phyloP scores from a whole-genome alignment of 140 eudicot species.

The Cichorium intybus region DNA sequence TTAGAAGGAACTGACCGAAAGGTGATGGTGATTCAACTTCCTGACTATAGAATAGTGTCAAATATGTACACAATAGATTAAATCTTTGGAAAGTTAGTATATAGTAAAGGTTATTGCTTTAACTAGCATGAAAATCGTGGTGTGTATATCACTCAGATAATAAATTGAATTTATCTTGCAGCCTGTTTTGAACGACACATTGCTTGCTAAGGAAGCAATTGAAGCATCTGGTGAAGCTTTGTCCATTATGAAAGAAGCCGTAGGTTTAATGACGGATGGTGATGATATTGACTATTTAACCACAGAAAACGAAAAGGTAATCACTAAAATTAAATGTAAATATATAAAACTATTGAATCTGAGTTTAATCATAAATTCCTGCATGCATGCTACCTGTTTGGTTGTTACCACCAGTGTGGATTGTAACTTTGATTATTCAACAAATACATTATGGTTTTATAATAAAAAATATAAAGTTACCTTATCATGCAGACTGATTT shows the following conservation, averaged over 20 bases:
- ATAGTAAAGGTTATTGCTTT: background rate
- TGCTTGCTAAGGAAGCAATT: conserved; percentile 57
- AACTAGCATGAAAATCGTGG: background rate
- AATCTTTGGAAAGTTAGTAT: conserved; percentile 3
- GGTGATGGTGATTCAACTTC: conserved; percentile 49
- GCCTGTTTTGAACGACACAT: conserved; percentile 32
- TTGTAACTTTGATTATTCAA: background rate
- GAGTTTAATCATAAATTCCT: background rate
- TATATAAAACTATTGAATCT: background rate
- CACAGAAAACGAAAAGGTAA: conserved; percentile 43
- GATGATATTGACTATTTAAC: conserved; percentile 49
- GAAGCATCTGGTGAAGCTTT: conserved; percentile 69
- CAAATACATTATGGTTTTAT: background rate
- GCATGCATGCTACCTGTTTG: background rate
- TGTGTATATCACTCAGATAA: background rate
- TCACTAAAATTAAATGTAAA: background rate
- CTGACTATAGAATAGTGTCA: conserved; percentile 16
- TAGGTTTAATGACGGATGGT: conserved; percentile 61
- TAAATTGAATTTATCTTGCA: conserved; percentile 11
- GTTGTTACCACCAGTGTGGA: conserved; percentile 16
- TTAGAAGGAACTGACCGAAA: conserved; percentile 73
- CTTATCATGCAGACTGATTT: conserved; percentile 41
- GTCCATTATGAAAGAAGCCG: conserved; percentile 54
- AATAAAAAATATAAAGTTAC: conserved; percentile 7
- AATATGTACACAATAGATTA: background rate